Conservation (phyloP, 1,284 basidiomycete genomes). For the Stereum hirsutum region DNA sequence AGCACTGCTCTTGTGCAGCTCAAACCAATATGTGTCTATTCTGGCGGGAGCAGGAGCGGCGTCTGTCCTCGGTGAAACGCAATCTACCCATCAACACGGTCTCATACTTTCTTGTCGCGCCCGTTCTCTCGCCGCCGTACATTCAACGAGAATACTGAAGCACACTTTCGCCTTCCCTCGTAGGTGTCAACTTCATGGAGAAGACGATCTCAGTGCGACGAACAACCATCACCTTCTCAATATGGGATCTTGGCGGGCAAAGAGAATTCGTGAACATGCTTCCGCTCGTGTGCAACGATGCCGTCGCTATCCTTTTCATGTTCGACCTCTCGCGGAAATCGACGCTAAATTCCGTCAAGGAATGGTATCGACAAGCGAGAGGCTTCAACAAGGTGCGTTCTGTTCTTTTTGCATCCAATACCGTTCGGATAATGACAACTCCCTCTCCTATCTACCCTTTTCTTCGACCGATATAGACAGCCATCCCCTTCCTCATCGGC, state of each 20-base stretch:
- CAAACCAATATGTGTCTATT: no score
- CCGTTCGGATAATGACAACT: no score
- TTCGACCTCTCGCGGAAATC: slow-evolving; percentile 97
- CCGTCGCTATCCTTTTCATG: slow-evolving; percentile 99
- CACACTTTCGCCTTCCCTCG: no score
- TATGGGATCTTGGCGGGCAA: slow-evolving; percentile 98
- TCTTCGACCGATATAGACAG: slow-evolving; percentile 70
- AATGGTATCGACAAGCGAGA: slow-evolving; percentile 97
- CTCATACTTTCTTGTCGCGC: no score
- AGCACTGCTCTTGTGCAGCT: neutral
- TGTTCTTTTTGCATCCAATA: no score
- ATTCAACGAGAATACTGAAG: no score
- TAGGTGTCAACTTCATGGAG: slow-evolving; percentile 99
- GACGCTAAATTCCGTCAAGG: slow-evolving; percentile 95
- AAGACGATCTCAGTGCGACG: slow-evolving; percentile 96
- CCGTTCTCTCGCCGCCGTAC: no score
- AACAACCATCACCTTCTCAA: slow-evolving; percentile 98
- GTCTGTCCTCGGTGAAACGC: no score
- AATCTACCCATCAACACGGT: no score
- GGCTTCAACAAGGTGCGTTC: slow-evolving; percentile 91
- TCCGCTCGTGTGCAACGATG: slow-evolving; percentile 96
- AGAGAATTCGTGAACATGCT: slow-evolving; percentile 99
- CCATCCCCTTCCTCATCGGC: slow-evolving; percentile 93
- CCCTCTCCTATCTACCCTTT: neutral
- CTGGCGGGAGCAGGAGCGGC: no score